phyloP scores from a whole-genome alignment of 192 early-diverging fungal genomes.

The Chytriomyces sp. region DNA sequence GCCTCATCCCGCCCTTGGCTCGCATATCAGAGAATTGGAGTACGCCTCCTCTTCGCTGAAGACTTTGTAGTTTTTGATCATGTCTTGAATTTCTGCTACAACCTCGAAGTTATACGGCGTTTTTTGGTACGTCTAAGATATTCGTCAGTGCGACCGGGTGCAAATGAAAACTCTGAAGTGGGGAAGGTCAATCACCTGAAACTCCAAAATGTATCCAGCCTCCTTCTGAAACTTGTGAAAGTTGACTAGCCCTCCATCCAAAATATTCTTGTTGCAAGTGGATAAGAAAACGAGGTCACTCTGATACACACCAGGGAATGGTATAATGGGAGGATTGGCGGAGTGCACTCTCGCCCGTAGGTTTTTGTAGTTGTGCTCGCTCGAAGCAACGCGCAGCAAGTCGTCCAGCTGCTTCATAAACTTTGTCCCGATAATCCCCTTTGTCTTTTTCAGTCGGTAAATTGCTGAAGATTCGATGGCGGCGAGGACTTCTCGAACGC shows the following conservation, averaged over 20 bases:
- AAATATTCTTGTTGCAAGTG: constrained; percentile 54
- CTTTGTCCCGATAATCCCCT: constrained; percentile 52
- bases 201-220: constrained; percentile 56
- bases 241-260: constrained; percentile 58
- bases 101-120: constrained; percentile 50
- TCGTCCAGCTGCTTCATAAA: constrained; percentile 54
- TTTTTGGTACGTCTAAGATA: constrained; percentile 54
- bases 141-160: background rate
- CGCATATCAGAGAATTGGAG: constrained; percentile 51
- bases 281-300: constrained; percentile 65
- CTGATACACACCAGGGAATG: constrained; percentile 66
- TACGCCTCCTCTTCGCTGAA: constrained; percentile 61
- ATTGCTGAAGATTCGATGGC: constrained; percentile 59
- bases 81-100: constrained; percentile 58
- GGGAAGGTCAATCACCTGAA: constrained; percentile 49
- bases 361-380: constrained; percentile 63
- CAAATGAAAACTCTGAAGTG: background rate
- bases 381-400: constrained; percentile 50
- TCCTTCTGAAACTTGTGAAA: constrained; percentile 64
- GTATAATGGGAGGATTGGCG: constrained; percentile 60
- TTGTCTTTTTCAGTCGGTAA: constrained; percentile 63
- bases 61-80: constrained; percentile 42
- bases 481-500: constrained; percentile 62
- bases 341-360: constrained; percentile 56
- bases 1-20: constrained; percentile 41